Evolutionary conservation across 345 rosid species (phyloP), one percentile per base, ranked within the genome.

Genomic region (Gossypium arboreum): DNA sequence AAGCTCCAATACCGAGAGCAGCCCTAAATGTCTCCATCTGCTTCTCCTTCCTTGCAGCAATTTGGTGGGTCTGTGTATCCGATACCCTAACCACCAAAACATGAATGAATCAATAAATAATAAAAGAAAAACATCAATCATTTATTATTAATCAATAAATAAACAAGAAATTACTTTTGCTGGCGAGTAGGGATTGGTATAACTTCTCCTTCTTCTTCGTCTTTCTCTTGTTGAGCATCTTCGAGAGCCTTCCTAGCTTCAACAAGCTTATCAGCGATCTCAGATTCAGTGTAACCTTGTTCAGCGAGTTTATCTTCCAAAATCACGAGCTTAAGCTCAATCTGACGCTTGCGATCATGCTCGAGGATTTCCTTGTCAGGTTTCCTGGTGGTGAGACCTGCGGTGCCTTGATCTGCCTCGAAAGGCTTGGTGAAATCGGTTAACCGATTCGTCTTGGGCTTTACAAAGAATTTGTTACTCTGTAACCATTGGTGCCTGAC

Each of bases 31-130:
- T 86, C 75, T 95, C 97, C 98, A 95, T 88, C 82, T 93, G 98
- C 81, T 84, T 90, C 86, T 95, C 97, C 81, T 93, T 93, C 83
- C 99, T 88, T 0, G 98, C 98, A 73, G 99, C 99, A 79, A 95
- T 81, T 81, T 95, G 92, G 77, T 95, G 99, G 20, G 99, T 90
- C 73, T 95, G 92, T 0, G 97, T 95, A 77, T 90, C 92, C 10
- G 90, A 92, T 41, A 84, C 66, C 92, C 97, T 93, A 45, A 51
- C n/a, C 39, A 13, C 17, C 41, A 59, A 58, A 43, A 39, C 11
- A 57, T 22, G 15, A 57, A 57, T 20, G 60, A 59, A 27, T 13
- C 16, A 47, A 12, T 27, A 17, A 59, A 66, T 22, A 9, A 34
- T 34, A 34, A 34, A 34, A 4, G 39, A 34, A 29, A 29, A 29